phyloP scores from a whole-genome alignment of 1,139 yeast species.

The Lodderomyces beijingensis region DNA sequence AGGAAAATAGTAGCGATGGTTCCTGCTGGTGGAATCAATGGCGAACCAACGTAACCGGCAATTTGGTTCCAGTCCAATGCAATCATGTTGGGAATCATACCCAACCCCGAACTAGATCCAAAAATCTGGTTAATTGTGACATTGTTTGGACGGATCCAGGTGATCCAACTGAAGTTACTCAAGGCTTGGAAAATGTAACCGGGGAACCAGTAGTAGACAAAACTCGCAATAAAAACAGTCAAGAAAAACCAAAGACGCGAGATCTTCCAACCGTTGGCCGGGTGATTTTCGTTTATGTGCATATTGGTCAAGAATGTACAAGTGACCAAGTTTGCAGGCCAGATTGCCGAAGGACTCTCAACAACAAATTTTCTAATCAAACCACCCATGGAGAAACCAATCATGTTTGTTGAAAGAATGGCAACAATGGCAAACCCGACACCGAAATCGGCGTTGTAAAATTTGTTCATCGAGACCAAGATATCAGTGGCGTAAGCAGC shows the following conservation, averaged over 20 bases:
- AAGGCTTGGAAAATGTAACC: conserved; percentile 36
- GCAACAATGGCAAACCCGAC: conserved; percentile 44
- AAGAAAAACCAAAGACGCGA: conserved; percentile 34
- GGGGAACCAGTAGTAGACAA: conserved; percentile 41
- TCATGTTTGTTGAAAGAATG: conserved; percentile 52
- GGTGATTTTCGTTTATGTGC: conserved; percentile 57
- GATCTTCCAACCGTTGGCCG: conserved; percentile 41
- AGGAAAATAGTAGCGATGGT: conserved; percentile 48
- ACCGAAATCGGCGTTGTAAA: conserved; percentile 40
- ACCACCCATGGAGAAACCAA: conserved; percentile 68
- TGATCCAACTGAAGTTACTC: conserved; percentile 34
- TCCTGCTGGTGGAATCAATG: conserved; percentile 64
- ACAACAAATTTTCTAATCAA: conserved; percentile 52
- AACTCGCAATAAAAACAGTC: conserved; percentile 24
- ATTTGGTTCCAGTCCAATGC: conserved; percentile 45
- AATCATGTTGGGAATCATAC: conserved; percentile 49
- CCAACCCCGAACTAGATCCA: conserved; percentile 57
- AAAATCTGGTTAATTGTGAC: conserved; percentile 58
- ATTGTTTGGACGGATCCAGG: conserved; percentile 40
- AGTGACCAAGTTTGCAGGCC: conserved; percentile 58
- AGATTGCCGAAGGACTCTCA: conserved; percentile 58
- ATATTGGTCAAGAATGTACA: conserved; percentile 50
- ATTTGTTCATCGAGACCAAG: conserved; percentile 50
- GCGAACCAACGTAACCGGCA: conserved; percentile 56
- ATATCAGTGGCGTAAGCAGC: conserved; percentile 62